phyloP scores from a whole-genome alignment of 305 asterid genomes.

The Fraxinus baroniana region DNA sequence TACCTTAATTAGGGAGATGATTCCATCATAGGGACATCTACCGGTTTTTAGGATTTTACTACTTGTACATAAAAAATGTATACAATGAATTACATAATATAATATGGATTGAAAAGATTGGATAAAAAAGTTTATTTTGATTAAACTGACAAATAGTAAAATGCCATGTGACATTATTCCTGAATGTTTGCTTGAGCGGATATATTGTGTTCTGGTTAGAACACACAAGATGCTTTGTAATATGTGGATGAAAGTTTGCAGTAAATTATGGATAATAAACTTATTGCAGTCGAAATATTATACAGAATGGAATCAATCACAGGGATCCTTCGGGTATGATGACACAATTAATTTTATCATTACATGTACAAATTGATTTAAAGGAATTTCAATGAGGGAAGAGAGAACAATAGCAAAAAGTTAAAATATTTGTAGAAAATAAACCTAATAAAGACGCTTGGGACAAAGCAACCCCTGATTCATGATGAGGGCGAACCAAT shows the following conservation, averaged over 20 bases:
- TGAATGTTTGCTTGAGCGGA: neutral
- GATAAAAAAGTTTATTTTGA: too few species aligned
- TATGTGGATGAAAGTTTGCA: neutral
- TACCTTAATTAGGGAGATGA: neutral
- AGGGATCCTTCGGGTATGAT: conserved; percentile 17
- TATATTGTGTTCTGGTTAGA: neutral
- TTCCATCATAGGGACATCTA: neutral
- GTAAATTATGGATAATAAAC: neutral
- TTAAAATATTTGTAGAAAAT: conserved; percentile 10
- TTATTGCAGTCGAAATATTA: conserved; percentile 28
- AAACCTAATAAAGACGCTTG: neutral
- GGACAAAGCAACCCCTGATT: conserved; percentile 24
- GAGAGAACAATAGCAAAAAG: conserved; percentile 19
- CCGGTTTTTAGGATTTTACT: neutral
- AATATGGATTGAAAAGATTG: too few species aligned
- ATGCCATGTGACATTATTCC: neutral
- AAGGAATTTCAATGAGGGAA: conserved; percentile 17
- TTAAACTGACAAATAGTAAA: too few species aligned
- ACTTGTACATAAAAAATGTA: too few species aligned
- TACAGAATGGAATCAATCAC: conserved; percentile 28
- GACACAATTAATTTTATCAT: conserved; percentile 25
- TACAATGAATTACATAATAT: too few species aligned
- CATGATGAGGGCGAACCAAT: conserved; percentile 22
- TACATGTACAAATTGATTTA: conserved; percentile 39
- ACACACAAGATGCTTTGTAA: neutral